phyloP scores from a whole-genome alignment of 371 early-diverging fungal species.

The Saksenaea vasiformis region DNA sequence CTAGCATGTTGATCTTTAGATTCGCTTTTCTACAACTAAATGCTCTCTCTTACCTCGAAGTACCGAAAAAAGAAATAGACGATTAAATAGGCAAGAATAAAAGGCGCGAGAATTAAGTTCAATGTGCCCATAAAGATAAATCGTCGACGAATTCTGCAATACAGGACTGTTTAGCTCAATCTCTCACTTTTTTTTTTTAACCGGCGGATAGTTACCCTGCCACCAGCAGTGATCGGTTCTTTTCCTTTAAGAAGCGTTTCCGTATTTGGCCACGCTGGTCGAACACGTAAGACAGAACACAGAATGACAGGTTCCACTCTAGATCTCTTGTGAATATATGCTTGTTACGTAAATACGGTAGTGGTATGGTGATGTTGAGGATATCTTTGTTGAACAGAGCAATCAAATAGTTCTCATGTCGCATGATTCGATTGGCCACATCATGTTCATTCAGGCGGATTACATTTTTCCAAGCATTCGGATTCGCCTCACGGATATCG shows the following conservation, averaged over 20 bases:
- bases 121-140: slow-evolving; percentile 87
- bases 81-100: slow-evolving; percentile 82
- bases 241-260: slow-evolving; percentile 74
- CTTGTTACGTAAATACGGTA: slow-evolving; percentile 45
- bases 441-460: slow-evolving; percentile 81
- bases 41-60: slow-evolving; percentile 76
- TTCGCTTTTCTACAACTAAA: not conserved
- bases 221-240: slow-evolving; percentile 60
- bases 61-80: slow-evolving; percentile 91
- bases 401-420: slow-evolving; percentile 96
- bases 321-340: slow-evolving; percentile 80
- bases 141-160: slow-evolving; percentile 69
- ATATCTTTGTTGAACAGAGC: slow-evolving; percentile 93
- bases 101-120: slow-evolving; percentile 85
- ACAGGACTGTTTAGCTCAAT: not conserved
- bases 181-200: not conserved
- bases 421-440: slow-evolving; percentile 93
- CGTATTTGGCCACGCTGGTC: slow-evolving; percentile 82
- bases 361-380: slow-evolving; percentile 75
- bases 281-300: slow-evolving; percentile 84
- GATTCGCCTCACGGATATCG: slow-evolving; percentile 69
- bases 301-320: slow-evolving; percentile 91
- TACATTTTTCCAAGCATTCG: slow-evolving; percentile 51
- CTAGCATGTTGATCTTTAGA: slow-evolving; percentile 31
- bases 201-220: slow-evolving; percentile 49